A percentile compares a stretch with the other conserved stretches of the same genome.
phyloP scores from a whole-genome alignment of 495 filamentous ascomycete species.

The Hapsidospora chrysogenum region DNA sequence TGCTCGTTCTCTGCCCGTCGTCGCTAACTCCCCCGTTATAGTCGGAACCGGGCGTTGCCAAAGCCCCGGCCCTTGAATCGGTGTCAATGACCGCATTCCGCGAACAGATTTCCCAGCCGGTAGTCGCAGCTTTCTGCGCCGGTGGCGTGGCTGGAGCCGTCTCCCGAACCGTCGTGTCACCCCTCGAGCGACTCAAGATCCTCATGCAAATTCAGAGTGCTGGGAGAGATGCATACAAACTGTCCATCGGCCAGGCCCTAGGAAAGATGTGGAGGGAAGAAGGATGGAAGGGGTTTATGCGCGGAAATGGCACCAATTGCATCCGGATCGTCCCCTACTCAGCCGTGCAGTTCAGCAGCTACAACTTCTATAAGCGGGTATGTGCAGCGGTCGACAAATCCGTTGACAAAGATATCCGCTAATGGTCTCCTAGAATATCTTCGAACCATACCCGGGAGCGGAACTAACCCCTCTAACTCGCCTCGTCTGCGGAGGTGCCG shows the following conservation, averaged over 20 bases:
- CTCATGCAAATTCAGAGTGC: constrained; percentile 89
- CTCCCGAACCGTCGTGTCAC: constrained; percentile 88
- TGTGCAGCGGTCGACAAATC: no score
- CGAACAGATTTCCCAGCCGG: constrained; percentile 51
- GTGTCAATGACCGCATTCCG: constrained; percentile 14
- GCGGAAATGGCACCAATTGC: constrained; percentile 95
- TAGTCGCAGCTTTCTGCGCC: constrained; percentile 85
- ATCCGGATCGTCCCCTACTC: constrained; percentile 96
- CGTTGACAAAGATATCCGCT: constrained; percentile 1
- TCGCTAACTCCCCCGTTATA: background rate
- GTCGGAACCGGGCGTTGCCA: background rate
- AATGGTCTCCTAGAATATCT: constrained; percentile 36
- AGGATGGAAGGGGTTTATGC: constrained; percentile 90
- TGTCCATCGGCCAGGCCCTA: constrained; percentile 77
- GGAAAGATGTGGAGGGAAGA: constrained; percentile 93
- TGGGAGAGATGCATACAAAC: constrained; percentile 79
- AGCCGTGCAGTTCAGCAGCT: constrained; percentile 93
- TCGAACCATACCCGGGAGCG: constrained; percentile 52
- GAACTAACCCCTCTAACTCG: constrained; percentile 52
- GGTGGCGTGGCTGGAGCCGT: constrained; percentile 95
- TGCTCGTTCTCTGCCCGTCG: background rate
- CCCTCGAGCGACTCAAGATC: constrained; percentile 89
- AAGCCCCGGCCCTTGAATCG: background rate
- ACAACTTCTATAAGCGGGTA: constrained; percentile 93
- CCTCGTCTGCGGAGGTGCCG: constrained; percentile 69